Percentiles rank a stretch among this genome's conserved stretches.
phyloP scores from a whole-genome alignment of 345 rosid genomes.

The Aquilaria sinensis region DNA sequence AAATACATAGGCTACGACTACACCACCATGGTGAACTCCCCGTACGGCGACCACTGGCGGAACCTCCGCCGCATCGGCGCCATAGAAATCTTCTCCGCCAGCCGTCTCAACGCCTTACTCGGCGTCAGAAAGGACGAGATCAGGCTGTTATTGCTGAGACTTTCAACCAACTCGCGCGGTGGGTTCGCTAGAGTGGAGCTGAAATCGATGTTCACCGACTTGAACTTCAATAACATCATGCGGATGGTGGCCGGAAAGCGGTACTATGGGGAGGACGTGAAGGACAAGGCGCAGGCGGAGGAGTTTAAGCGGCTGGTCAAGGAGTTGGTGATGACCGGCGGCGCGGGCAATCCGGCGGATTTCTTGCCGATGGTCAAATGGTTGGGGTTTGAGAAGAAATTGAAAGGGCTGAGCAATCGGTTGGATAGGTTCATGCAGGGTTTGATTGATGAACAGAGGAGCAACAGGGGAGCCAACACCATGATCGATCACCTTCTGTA shows the following conservation, averaged over 20 bases:
- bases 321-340: constrained; percentile 18
- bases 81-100: constrained; percentile 32
- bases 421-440: constrained; percentile 38
- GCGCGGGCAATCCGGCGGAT: constrained; percentile 34
- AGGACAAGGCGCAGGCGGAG: constrained; percentile 26
- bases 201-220: constrained; percentile 24
- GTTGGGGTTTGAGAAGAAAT: constrained; percentile 26
- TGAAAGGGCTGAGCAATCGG: constrained; percentile 13
- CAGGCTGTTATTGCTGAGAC: constrained; percentile 22
- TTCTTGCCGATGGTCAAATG: constrained; percentile 36
- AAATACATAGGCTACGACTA: constrained; percentile 32
- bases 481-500: constrained; percentile 43
- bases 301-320: constrained; percentile 28
- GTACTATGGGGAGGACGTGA: constrained; percentile 36
- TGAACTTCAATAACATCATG: constrained; percentile 32
- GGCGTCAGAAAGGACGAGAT: constrained; percentile 31
- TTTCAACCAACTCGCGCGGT: constrained; percentile 3
- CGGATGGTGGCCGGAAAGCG: constrained; percentile 40
- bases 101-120: constrained; percentile 20
- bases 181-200: constrained; percentile 33
- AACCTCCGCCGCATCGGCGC: constrained; percentile 47
- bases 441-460: constrained; percentile 31
- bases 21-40: constrained; percentile 20
- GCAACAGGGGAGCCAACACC: constrained; percentile 9
- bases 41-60: constrained; percentile 54